Percentiles rank a stretch among this genome's conserved stretches.
Conservation (phyloP, 2,329 filamentous ascomycete species). For the Didymella keratinophila region DNA sequence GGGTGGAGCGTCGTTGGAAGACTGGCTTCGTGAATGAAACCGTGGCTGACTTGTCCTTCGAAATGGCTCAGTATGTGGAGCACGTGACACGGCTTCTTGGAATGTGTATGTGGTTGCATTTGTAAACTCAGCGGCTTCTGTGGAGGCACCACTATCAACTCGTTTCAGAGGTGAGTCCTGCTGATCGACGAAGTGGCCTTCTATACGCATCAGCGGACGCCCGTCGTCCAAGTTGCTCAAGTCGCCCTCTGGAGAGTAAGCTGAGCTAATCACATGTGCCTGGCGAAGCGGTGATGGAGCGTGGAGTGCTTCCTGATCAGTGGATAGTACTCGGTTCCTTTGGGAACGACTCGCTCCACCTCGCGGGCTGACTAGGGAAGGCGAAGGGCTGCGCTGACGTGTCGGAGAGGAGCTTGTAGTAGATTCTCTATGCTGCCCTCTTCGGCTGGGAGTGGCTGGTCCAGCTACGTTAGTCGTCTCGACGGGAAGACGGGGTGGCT, state of each 20-base stretch:
- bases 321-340: conserved; percentile 9
- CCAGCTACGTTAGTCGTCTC: neutral
- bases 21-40: conserved; percentile 30
- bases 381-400: conserved; percentile 18
- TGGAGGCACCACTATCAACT: neutral
- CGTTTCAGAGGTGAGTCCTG: neutral
- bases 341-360: conserved; percentile 24
- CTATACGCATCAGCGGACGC: conserved; percentile 6
- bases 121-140: neutral
- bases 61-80: conserved; percentile 35
- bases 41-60: conserved; percentile 20
- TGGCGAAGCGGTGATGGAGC: conserved; percentile 31
- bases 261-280: conserved; percentile 25
- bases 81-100: conserved; percentile 3
- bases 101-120: conserved; percentile 13
- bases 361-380: conserved; percentile 27
- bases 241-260: conserved; percentile 5
- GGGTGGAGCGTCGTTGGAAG: conserved; percentile 32
- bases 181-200: conserved; percentile 19
- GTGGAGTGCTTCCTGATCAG: conserved; percentile 20
- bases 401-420: conserved; percentile 11
- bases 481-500: neutral
- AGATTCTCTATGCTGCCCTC: conserved; percentile 19
- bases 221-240: neutral
- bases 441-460: conserved; percentile 9